A percentile compares a stretch with the other conserved stretches of the same genome.
phyloP scores from a whole-genome alignment of 768 basidiomycete species.

The Infundibulicybe gibba region DNA sequence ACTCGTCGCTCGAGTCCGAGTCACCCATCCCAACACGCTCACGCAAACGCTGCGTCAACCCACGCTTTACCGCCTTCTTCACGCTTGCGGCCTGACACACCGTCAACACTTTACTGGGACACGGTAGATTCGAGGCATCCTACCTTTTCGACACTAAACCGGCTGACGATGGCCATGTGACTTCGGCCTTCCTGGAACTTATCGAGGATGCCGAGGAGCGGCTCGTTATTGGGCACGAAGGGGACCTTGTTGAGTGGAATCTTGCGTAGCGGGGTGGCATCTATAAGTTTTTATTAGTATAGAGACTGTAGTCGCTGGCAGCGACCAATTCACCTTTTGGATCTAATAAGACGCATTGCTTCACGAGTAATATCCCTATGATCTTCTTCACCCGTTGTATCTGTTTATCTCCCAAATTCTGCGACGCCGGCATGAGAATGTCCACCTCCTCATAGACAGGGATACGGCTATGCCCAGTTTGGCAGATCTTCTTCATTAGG shows the following conservation, averaged over 20 bases:
- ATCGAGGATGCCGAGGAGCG: constrained; percentile 81
- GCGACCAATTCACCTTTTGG: constrained; percentile 55
- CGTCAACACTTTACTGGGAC: not conserved
- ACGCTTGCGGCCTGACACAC: constrained; percentile 57
- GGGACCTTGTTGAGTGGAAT: constrained; percentile 86
- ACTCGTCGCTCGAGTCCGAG: constrained; percentile 38
- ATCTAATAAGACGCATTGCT: constrained; percentile 85
- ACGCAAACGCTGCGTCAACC: constrained; percentile 74
- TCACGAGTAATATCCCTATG: constrained; percentile 82
- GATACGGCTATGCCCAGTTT: constrained; percentile 80
- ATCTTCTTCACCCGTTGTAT: constrained; percentile 73
- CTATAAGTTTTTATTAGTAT: constrained; percentile 25
- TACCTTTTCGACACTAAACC: constrained; percentile 68
- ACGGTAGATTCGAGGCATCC: not conserved
- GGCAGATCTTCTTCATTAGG: constrained; percentile 69
- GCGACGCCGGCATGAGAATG: constrained; percentile 26
- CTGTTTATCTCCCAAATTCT: constrained; percentile 10
- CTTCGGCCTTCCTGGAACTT: constrained; percentile 88
- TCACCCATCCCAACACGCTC: constrained; percentile 74
- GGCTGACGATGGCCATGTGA: constrained; percentile 89
- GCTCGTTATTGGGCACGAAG: constrained; percentile 83
- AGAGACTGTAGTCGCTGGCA: not conserved
- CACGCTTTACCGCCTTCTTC: constrained; percentile 79
- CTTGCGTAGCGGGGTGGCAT: constrained; percentile 78
- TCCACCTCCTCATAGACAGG: constrained; percentile 81